Evolutionary conservation across 1,139 yeast species (phyloP), one percentile per base, ranked within the genome.

Genomic region (Ogataea hybrid): DNA sequence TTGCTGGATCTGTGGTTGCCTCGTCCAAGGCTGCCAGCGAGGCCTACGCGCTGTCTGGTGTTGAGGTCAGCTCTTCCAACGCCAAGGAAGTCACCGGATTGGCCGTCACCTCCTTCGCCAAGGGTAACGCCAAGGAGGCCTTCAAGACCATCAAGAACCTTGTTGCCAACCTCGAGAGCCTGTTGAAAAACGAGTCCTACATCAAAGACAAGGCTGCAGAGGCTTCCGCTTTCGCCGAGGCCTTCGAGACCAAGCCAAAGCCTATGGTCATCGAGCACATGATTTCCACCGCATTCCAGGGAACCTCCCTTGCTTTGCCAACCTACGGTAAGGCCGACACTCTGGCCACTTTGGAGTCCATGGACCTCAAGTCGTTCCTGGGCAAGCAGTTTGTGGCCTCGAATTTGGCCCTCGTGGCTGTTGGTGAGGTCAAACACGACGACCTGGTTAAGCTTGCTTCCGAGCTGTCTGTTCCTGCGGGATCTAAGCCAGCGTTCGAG

Each of bases 201-300:
- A 46, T 61, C 33, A 48, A 51, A 36, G 55, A 49, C 15, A 55
- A 59, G 48, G 61, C 59, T 46, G 56, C 46, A 9, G 49, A 53
- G 33, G 58, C 65, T 27, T 57, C 64, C 41, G 64, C 67, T 21
- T 54, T 64, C 47, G 71, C 77, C 41, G 68, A 64, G 32, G 67
- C 65, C 29, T 60, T 75, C 44, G 84, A 77, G 65, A 51, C 63
- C 35, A 60, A 59, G 53, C 79, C 79, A 47, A 58, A 68, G 40
- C 53, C 67, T 48, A 74, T 67, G 71, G 84, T 81, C 39, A 61
- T 79, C 55, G 86, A 82, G 67, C 94, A 85, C 67, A 75, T 84
- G 70, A 78, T 79, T 58, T 77, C 89, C 48, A 75, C 89, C 48
- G 94, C 94, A 43, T 85, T 77, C 84, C 95, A 84, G 69, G 87